phyloP scores from a whole-genome alignment of 129 eudicot genomes.

The Escallonia herrerae region DNA sequence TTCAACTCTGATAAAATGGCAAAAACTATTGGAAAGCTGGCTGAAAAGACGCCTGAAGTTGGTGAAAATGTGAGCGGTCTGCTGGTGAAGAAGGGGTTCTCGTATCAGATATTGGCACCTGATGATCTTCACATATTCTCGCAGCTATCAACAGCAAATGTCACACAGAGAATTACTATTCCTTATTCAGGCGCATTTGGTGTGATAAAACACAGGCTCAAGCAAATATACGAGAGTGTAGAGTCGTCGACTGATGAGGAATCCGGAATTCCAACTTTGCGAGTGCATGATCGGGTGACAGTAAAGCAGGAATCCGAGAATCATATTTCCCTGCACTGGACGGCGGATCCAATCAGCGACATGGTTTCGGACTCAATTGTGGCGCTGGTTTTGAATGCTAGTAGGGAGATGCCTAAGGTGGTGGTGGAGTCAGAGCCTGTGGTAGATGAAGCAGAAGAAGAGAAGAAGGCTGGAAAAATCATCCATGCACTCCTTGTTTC shows the following conservation, averaged over 20 bases:
- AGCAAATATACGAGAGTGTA: conserved; percentile 85
- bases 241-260: conserved; percentile 62
- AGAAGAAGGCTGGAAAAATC: conserved; percentile 64
- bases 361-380: conserved; percentile 95
- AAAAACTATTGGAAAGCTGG: conserved; percentile 80
- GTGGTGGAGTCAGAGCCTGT: conserved; percentile 51
- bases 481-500: conserved; percentile 69
- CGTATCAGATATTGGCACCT: conserved; percentile 86
- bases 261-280: conserved; percentile 48
- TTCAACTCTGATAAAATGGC: conserved; percentile 93
- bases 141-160: conserved; percentile 78
- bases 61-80: conserved; percentile 81
- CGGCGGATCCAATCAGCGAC: conserved; percentile 83
- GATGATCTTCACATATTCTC: conserved; percentile 90
- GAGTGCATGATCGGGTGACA: conserved; percentile 70
- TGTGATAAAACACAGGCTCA: conserved; percentile 69
- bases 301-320: conserved; percentile 83
- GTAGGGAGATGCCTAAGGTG: conserved; percentile 81
- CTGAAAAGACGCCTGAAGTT: conserved; percentile 65
- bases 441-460: conserved; percentile 53
- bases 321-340: conserved; percentile 83
- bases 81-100: conserved; percentile 84
- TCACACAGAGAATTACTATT: conserved; percentile 78
- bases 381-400: conserved; percentile 82
- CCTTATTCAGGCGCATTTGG: conserved; percentile 94